These are phyloP conservation scores for Aphanomyces euteiches DNA, from an alignment of 352 stramenopile genomes.

Conservation along the genomic window DNA sequence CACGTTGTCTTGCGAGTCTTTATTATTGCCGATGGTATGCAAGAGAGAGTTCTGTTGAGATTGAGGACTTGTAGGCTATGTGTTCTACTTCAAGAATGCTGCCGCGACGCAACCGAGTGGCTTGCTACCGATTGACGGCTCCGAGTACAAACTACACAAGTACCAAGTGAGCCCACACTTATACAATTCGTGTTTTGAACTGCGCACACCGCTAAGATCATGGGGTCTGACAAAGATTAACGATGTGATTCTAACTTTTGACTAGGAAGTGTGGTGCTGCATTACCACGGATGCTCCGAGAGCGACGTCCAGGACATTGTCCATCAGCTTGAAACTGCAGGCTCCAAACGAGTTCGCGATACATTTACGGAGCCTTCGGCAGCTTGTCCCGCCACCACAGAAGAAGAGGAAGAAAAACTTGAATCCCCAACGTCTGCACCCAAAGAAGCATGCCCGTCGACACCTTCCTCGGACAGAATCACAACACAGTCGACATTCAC, in stretches of 20 bases:
- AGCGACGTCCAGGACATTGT: slow-evolving; percentile 49
- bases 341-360: slow-evolving; percentile 34
- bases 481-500: neutral
- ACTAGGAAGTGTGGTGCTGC: slow-evolving; percentile 64
- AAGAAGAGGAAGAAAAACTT: neutral
- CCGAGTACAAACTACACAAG: slow-evolving; percentile 68
- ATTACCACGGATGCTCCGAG: slow-evolving; percentile 59
- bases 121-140: slow-evolving; percentile 55
- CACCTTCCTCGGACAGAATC: neutral
- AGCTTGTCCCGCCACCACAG: neutral
- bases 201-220: slow-evolving; percentile 51
- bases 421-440: neutral
- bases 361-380: slow-evolving; percentile 11
- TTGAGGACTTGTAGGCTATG: slow-evolving; percentile 42
- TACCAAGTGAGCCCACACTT: slow-evolving; percentile 57
- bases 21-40: slow-evolving; percentile 62
- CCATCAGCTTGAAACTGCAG: slow-evolving; percentile 49
- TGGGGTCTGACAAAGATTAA: slow-evolving; percentile 45
- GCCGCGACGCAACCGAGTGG: slow-evolving; percentile 51
- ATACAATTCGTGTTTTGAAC: slow-evolving; percentile 72
- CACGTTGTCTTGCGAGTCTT: slow-evolving; percentile 72
- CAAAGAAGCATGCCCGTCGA: slow-evolving; percentile 8
- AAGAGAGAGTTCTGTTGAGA: neutral
- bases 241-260: neutral
- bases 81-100: slow-evolving; percentile 76